Conservation (phyloP, 1,284 basidiomycete genomes). For the Tilletia indica region DNA sequence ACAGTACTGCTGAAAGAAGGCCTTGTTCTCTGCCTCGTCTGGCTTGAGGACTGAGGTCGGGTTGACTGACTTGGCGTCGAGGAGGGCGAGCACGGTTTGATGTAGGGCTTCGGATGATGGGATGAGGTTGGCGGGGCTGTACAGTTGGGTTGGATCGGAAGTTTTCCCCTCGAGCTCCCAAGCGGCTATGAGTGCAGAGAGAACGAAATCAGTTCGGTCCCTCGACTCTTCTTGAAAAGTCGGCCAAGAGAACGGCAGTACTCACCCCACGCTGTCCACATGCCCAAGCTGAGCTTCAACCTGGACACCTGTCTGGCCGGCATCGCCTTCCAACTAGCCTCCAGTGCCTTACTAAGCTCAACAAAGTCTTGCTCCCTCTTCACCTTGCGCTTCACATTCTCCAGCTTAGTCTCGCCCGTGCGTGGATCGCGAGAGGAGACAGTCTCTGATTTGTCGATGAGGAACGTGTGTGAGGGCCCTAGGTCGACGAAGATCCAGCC, state of each 20-base stretch:
- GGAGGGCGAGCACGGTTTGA: not conserved
- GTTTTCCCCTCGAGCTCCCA: constrained; percentile 8
- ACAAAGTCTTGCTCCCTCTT: constrained; percentile 7
- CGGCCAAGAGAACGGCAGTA: not conserved
- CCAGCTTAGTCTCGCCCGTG: constrained; percentile 25
- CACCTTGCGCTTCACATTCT: constrained; percentile 49
- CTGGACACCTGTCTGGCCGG: not conserved
- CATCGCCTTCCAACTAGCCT: constrained; percentile 64
- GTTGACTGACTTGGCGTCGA: constrained; percentile 2
- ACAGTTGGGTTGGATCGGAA: constrained; percentile 1
- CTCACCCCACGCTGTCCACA: constrained; percentile 71
- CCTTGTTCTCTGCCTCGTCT: not conserved
- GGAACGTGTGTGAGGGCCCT: constrained; percentile 72
- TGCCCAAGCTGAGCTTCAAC: not conserved
- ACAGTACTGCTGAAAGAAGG: constrained; percentile 9
- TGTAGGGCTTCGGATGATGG: not conserved
- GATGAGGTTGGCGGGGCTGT: not conserved
- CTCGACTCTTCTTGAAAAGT: no score
- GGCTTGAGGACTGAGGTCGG: not conserved
- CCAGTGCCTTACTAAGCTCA: constrained; percentile 31
- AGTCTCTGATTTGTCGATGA: constrained; percentile 64
- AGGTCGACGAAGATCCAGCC: constrained; percentile 95
- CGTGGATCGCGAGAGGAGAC: constrained; percentile 8
- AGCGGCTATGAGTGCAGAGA: not conserved
- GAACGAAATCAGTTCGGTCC: no score